These are phyloP conservation scores for Borealophlyctis nickersoniae DNA, from an alignment of 192 early-diverging fungal genomes.

Conservation along the genomic window DNA sequence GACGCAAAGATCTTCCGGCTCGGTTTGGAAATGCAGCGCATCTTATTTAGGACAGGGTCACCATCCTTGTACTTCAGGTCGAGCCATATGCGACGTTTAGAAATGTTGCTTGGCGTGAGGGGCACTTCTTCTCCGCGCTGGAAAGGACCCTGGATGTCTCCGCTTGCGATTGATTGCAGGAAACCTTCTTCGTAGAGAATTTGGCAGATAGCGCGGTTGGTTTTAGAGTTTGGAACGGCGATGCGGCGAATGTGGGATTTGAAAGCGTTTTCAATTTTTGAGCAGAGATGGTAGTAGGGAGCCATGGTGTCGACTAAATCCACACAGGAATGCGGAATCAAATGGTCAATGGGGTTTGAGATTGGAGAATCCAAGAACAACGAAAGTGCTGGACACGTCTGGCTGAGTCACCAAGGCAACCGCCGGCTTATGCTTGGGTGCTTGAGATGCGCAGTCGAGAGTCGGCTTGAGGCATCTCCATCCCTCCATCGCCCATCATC, in stretches of 20 bases:
- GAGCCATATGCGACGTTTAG: constrained; percentile 86
- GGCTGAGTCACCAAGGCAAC: too few relatives aligned
- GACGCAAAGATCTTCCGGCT: constrained; percentile 77
- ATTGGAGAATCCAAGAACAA: too few relatives aligned
- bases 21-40: constrained; percentile 83
- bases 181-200: constrained; percentile 93
- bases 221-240: constrained; percentile 83
- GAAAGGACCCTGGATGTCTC: constrained; percentile 72
- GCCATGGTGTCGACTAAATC: too few relatives aligned
- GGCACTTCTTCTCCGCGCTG: constrained; percentile 57
- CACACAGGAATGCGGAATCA: too few relatives aligned
- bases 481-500: too few relatives aligned
- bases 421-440: too few relatives aligned
- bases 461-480: too few relatives aligned
- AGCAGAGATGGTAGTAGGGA: too few relatives aligned
- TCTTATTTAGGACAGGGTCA: constrained; percentile 70
- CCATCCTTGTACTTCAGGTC: constrained; percentile 87
- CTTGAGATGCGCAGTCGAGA: too few relatives aligned
- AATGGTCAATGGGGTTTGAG: too few relatives aligned
- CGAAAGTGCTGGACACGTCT: too few relatives aligned
- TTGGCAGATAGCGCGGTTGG: constrained; percentile 78
- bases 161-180: constrained; percentile 71
- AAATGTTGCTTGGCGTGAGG: constrained; percentile 77
- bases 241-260: constrained; percentile 73
- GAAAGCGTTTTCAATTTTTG: too few relatives aligned